Conservation (phyloP, 306 rosid genomes). For the Elaeagnus macrophylla region DNA sequence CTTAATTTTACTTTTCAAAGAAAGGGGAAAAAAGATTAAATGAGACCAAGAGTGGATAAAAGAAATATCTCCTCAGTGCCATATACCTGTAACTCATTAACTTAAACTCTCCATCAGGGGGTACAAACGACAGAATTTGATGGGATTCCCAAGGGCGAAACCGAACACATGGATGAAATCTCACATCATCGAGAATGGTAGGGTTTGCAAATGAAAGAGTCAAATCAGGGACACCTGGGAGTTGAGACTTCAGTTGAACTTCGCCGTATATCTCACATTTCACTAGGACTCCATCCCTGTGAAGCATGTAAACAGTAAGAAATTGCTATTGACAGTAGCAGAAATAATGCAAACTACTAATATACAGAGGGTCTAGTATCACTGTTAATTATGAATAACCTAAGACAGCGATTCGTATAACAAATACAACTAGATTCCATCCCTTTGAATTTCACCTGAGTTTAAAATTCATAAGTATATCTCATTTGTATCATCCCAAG, state of each 20-base stretch:
- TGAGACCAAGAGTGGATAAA: background rate
- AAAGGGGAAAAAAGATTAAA: background rate
- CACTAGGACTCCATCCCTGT: conserved; percentile 77
- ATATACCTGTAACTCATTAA: conserved; percentile 85
- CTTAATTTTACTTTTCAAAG: background rate
- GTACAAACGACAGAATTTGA: conserved; percentile 89
- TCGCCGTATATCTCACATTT: conserved; percentile 85
- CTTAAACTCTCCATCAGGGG: conserved; percentile 93
- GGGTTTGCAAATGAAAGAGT: conserved; percentile 83
- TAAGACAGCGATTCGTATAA: background rate
- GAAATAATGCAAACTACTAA: no score
- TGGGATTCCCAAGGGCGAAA: conserved; percentile 84
- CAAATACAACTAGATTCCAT: conserved; percentile 6
- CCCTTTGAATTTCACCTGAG: conserved; percentile 5
- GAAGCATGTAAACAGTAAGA: conserved; percentile 15
- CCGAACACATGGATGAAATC: conserved; percentile 88
- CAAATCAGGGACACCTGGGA: conserved; percentile 86
- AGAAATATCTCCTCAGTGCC: background rate
- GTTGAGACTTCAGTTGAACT: conserved; percentile 88
- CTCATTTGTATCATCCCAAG: no score
- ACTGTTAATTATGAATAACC: background rate
- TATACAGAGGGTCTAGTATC: background rate
- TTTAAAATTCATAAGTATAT: background rate
- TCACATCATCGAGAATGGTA: conserved; percentile 74
- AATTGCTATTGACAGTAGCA: background rate